Evolutionary conservation across 129 eudicot genomes (phyloP), one percentile per base, ranked within the genome.

Genomic region (Smallanthus sonchifolius): DNA sequence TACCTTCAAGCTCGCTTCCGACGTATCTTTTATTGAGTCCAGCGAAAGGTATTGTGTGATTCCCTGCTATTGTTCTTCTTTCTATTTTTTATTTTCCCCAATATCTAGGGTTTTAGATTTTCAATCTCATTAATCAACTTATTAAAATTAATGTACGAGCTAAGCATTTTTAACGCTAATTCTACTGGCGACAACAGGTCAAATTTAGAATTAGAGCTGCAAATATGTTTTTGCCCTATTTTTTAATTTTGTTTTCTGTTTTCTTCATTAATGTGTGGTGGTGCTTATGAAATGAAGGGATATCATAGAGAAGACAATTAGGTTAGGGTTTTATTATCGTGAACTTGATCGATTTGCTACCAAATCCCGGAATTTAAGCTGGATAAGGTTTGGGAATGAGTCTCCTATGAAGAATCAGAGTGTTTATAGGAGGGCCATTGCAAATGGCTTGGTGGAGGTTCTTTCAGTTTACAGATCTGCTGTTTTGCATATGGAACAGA

Each of bases 401-500:
- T 78, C 83, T 69, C 86, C 87, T 34, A 51, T 67, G 16, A 83
- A 77, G 78, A 88, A 75, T 73, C 90, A 89, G 77, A 95, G 99
- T 79, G 88, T 88, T 69, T 95, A 95, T 52, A 76, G 92, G 80
- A 85, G 97, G 82, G 99, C 99, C 6, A 85, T 94, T 54, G 97
- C 97, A 6, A 94, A 94, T 83, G 99, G 96, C 3, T 81, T 94
- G 55, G 91, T 91, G 65, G 99, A 94, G 87, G 84, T 88, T 76
- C 83, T 94, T 62, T 94, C 97, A 7, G 86, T 94, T 59, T 94
- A 94, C 49, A 84, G 93, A 73, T 94, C 99, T 30, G 97, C 96
- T 3, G 93, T 94, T 80, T 73, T 94, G 79, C 93, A 86, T 37
- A 88, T 94, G 78, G 99, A 94, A 86, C 97, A 94, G 90, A 94